Evolutionary conservation across 768 basidiomycete genomes (phyloP).

Genomic region (Lactarius vividus): DNA sequence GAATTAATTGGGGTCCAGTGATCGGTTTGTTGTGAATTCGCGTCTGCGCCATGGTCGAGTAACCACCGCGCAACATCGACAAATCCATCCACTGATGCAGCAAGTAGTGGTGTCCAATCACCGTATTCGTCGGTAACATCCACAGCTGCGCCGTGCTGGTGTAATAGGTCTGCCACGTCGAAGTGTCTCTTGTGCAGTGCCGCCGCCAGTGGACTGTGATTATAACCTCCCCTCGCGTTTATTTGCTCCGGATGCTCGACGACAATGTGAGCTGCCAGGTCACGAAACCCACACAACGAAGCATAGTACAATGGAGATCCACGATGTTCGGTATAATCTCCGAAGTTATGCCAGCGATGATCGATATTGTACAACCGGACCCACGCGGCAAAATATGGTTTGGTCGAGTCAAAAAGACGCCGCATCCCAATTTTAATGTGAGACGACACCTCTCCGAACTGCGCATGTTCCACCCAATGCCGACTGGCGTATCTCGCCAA

Average conservation of each 20-base stretch:
- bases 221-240: background rate
- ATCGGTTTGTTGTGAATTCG: background rate
- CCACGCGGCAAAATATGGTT: background rate
- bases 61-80: background rate
- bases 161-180: background rate
- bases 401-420: background rate
- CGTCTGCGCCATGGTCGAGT: background rate
- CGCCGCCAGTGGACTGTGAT: background rate
- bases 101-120: background rate
- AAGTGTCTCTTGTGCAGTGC: background rate
- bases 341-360: background rate
- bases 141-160: background rate
- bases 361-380: background rate
- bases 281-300: background rate
- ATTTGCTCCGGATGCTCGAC: background rate
- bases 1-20: background rate
- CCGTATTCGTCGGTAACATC: background rate
- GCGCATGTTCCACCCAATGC: background rate
- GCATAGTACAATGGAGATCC: background rate
- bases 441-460: background rate
- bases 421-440: background rate
- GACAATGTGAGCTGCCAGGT: background rate
- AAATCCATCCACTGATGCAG: background rate
- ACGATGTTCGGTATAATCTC: fast-evolving
- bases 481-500: background rate